A percentile compares a stretch with the other conserved stretches of the same genome.
phyloP scores from a whole-genome alignment of 164 flowering plant genomes.

The Chloranthus sessilifolius region DNA sequence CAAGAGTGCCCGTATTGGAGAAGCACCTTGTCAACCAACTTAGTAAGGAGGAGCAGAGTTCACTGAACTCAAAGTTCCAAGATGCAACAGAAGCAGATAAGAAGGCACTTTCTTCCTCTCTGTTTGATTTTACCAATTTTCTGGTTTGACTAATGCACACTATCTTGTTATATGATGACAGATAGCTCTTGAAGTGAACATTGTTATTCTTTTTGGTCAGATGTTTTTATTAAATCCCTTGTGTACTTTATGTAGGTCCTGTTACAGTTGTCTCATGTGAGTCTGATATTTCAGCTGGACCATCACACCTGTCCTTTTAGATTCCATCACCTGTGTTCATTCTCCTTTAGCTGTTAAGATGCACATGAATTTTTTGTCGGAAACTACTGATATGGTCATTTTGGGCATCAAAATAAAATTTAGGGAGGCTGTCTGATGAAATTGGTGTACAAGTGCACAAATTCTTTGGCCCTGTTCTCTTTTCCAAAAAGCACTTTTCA shows the following conservation, averaged over 20 bases:
- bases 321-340: too few species aligned
- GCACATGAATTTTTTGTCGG: too few species aligned
- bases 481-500: too few species aligned
- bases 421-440: too few species aligned
- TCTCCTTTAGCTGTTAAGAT: too few species aligned
- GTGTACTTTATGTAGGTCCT: not conserved
- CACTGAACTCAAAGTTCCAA: conserved; percentile 64
- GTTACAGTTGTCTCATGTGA: too few species aligned
- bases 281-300: too few species aligned
- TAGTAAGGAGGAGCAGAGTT: conserved; percentile 74
- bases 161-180: not conserved
- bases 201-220: not conserved
- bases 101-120: conserved; percentile 36
- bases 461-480: too few species aligned
- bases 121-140: not conserved
- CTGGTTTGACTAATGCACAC: not conserved
- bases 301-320: too few species aligned
- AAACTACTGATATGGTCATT: too few species aligned
- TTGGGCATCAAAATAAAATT: too few species aligned
- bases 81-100: conserved; percentile 80
- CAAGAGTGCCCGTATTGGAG: conserved; percentile 78
- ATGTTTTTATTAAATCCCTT: not conserved
- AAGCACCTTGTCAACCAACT: conserved; percentile 80
- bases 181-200: not conserved
- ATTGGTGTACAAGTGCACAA: too few species aligned